Base-by-base conservation (phyloP, 1,284 basidiomycete species). In the Naganishia sp. region DNA sequence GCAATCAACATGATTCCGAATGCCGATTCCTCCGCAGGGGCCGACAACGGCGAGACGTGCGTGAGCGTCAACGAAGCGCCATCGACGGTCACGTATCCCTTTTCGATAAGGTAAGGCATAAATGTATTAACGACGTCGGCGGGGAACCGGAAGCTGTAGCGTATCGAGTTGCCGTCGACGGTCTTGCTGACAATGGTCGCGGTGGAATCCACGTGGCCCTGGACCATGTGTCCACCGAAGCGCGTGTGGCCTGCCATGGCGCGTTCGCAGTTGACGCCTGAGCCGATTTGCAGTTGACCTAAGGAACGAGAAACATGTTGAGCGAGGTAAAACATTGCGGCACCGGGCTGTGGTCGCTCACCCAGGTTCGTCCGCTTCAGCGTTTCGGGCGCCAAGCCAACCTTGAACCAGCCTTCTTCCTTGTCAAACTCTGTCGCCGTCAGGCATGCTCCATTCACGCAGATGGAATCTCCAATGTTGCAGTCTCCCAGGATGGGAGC, bases 161-260 rank as follows among this genome's bases (percentile, higher is more conserved):
- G 88, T 70, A 96, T 77, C 11, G 94, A 96, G 74, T 95, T 92
- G 16, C 92, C 94, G 73, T 97, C 96, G 13, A 84, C 82, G 5
- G 78, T 81, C 55, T 85, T 86, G 13, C 85, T 84, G 46, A 88
- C 75, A 64, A 97, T 84, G 0, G 82, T 88, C 2, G 90, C 94
- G 2, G 92, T 95, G 6, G 86, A 87, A 75, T 99, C 96, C 69
- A 99, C 90, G 78, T 97, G 94, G 23, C 90, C 92, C 85, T 98
- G 95, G 6, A 99, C 96, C 77, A 97, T 94, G 78, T 99, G 95
- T 6, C 95, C 95, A 33, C 95, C 95, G 75, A 99, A 97, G 52
- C 95, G 84, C 11, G 87, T 88, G 80, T 95, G 90, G 0, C 89
- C 88, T 16, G 87, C 87, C 92, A 99, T 94, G 2, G 95, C 95